A percentile compares a stretch with the other conserved stretches of the same genome.
phyloP scores from a whole-genome alignment of 2,329 filamentous ascomycete species.

The Pestalotiopsis sp. region DNA sequence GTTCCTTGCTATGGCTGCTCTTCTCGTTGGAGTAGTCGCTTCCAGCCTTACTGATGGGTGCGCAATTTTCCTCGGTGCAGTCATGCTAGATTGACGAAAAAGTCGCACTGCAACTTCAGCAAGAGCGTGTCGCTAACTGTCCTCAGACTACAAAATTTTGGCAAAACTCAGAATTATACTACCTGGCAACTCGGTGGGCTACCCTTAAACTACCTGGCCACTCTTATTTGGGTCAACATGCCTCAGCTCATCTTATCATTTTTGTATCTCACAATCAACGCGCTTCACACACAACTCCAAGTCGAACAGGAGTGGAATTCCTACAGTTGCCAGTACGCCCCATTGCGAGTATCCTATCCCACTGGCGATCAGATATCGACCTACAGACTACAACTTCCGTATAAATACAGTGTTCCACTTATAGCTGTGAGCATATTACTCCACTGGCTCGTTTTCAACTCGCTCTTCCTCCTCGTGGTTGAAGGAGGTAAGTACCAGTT shows the following conservation, averaged over 20 bases:
- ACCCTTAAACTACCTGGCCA: background rate
- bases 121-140: background rate
- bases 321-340: conserved; percentile 30
- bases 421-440: conserved; percentile 35
- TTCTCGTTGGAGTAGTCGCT: background rate
- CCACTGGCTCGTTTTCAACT: conserved; percentile 46
- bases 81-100: background rate
- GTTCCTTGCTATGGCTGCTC: background rate
- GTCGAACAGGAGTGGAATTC: conserved; percentile 43
- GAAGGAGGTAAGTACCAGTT: conserved; percentile 20
- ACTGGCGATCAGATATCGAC: conserved; percentile 33
- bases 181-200: background rate
- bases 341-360: conserved; percentile 38
- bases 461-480: conserved; percentile 36
- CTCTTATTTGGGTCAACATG: conserved; percentile 34
- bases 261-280: conserved; percentile 45
- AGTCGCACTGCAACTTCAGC: background rate
- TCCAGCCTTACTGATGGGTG: background rate
- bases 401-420: conserved; percentile 41
- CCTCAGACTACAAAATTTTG: background rate
- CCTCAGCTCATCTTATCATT: conserved; percentile 44
- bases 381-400: conserved; percentile 43
- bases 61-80: background rate
- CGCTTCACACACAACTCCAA: conserved; percentile 44
- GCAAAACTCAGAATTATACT: background rate